Conservation (phyloP, 192 early-diverging fungal species). For the Backusella morwellensis region DNA sequence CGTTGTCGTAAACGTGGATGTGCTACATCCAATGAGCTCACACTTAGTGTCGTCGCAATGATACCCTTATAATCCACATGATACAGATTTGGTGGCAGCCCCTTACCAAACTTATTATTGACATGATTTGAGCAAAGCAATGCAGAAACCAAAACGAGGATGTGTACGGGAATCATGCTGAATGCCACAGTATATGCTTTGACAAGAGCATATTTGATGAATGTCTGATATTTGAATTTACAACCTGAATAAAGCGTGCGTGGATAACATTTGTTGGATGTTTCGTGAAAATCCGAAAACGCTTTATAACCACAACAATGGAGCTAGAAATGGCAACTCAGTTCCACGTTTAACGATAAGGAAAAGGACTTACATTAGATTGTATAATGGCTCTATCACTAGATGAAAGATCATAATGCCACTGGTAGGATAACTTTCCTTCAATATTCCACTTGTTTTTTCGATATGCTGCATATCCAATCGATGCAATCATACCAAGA, state of each 20-base stretch:
- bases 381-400: conserved; percentile 19
- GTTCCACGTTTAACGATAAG: background rate
- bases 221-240: conserved; percentile 23
- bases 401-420: conserved; percentile 15
- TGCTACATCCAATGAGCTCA: background rate
- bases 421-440: conserved; percentile 19
- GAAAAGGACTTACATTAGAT: background rate
- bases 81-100: conserved; percentile 12
- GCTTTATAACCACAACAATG: conserved; percentile 43
- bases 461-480: conserved; percentile 21
- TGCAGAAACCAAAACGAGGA: conserved; percentile 35
- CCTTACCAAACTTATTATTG: conserved; percentile 28
- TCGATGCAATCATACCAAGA: background rate
- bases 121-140: conserved; percentile 44
- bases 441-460: conserved; percentile 10
- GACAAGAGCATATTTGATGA: conserved; percentile 25
- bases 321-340: conserved; percentile 14
- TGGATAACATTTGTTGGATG: conserved; percentile 42
- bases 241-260: conserved; percentile 22
- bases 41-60: background rate
- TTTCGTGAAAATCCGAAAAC: conserved; percentile 37
- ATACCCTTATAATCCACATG: background rate
- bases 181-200: background rate
- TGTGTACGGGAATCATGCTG: conserved; percentile 17
- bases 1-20: background rate